Conservation (phyloP, 1,139 yeast genomes). For the Geotrichum aggregatum region DNA sequence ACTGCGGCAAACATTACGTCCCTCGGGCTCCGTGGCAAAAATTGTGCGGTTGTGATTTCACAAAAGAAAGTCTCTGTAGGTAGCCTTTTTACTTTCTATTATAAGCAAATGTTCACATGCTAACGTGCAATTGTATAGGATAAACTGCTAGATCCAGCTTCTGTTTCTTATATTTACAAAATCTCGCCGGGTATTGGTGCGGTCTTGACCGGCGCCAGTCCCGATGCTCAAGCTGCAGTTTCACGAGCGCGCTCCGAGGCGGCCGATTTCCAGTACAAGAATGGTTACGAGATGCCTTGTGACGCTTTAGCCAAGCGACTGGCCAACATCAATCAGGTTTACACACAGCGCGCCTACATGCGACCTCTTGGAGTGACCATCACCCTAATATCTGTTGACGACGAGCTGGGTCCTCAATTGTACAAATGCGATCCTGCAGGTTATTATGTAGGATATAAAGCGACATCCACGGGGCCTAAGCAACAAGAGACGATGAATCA, state of each 20-base stretch:
- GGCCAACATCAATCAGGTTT: slow-evolving; percentile 92
- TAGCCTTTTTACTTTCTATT: background rate
- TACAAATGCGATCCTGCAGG: slow-evolving; percentile 98
- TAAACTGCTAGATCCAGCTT: slow-evolving; percentile 77
- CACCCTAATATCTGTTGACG: slow-evolving; percentile 84
- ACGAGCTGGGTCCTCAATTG: slow-evolving; percentile 82
- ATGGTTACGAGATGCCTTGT: slow-evolving; percentile 96
- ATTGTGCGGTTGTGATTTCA: slow-evolving; percentile 83
- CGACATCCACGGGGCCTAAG: slow-evolving; percentile 94
- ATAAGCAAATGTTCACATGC: too few species aligned
- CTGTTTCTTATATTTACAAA: slow-evolving; percentile 80
- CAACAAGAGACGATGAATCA: slow-evolving; percentile 93
- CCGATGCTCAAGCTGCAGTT: slow-evolving; percentile 91
- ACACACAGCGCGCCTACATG: slow-evolving; percentile 98
- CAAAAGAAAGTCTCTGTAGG: slow-evolving; percentile 81
- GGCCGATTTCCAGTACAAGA: slow-evolving; percentile 87
- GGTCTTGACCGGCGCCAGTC: slow-evolving; percentile 93
- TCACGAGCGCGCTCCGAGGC: slow-evolving; percentile 89
- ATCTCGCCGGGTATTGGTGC: slow-evolving; percentile 82
- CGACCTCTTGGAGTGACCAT: slow-evolving; percentile 93
- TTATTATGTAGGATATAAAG: slow-evolving; percentile 84
- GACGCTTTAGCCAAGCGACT: slow-evolving; percentile 89
- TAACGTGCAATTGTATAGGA: slow-evolving; percentile 41
- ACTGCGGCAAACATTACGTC: slow-evolving; percentile 89
- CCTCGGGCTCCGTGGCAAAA: slow-evolving; percentile 79